A percentile compares a stretch with the other conserved stretches of the same genome.
Conservation (phyloP, 2,329 filamentous ascomycete species). For the Exophiala aquamarina region DNA sequence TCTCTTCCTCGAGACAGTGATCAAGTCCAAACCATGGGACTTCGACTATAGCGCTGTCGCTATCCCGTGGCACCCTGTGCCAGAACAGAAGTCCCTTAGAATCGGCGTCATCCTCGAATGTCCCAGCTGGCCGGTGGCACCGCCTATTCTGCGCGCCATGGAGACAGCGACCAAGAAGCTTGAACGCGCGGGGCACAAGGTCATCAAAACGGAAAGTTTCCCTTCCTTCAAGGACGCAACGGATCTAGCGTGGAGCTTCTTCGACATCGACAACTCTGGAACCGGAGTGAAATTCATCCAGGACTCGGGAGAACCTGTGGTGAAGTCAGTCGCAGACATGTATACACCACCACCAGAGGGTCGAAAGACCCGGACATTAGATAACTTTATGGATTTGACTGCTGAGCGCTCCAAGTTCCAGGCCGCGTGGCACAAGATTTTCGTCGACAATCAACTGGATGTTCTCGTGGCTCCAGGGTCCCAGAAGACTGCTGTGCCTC, state of each 20-base stretch:
- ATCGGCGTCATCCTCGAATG: constrained; percentile 42
- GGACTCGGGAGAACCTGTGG: constrained; percentile 22
- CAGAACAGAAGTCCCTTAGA: constrained; percentile 22
- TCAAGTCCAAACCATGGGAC: constrained; percentile 44
- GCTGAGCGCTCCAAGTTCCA: constrained; percentile 11
- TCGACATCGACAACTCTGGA: constrained; percentile 16
- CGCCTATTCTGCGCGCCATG: constrained; percentile 39
- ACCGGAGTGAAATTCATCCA: constrained; percentile 33
- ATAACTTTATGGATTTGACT: constrained; percentile 17
- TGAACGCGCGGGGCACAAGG: constrained; percentile 41
- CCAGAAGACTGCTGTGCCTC: constrained; percentile 61
- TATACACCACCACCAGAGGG: constrained; percentile 19
- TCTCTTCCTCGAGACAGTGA: constrained; percentile 32
- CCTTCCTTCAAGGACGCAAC: constrained; percentile 16
- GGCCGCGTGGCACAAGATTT: constrained; percentile 24
- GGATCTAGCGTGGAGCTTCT: constrained; percentile 11
- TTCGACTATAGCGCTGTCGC: constrained; percentile 49
- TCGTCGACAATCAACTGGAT: constrained; percentile 49
- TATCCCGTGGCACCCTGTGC: constrained; percentile 49
- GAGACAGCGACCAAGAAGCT: constrained; percentile 38
- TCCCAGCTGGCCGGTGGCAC: constrained; percentile 37
- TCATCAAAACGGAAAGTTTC: constrained; percentile 43
- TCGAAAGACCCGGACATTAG: constrained; percentile 11
- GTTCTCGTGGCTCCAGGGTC: constrained; percentile 63
- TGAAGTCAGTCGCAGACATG: constrained; percentile 20